phyloP scores from a whole-genome alignment of 306 rosid genomes.

The Urtica urens region DNA sequence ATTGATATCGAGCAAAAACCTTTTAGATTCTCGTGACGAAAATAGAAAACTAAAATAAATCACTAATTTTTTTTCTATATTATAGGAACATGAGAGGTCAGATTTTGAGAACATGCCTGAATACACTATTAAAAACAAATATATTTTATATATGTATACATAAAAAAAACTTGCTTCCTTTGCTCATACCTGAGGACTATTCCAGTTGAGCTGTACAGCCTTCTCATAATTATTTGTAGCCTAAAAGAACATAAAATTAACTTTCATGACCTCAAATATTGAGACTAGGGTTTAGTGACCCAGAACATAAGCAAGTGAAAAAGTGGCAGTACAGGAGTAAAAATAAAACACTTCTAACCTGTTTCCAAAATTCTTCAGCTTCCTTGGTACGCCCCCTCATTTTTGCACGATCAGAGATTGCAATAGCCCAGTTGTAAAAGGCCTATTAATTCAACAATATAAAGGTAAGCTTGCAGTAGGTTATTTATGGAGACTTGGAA shows the following conservation, averaged over 20 bases:
- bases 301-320: not conserved
- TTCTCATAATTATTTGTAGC: conserved; percentile 87
- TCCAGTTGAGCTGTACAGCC: conserved; percentile 97
- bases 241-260: conserved; percentile 32
- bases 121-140: no score
- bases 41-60: not conserved
- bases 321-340: conserved; percentile 18
- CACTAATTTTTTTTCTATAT: no score
- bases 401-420: conserved; percentile 97
- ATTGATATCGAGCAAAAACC: no score
- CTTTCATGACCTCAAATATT: not conserved
- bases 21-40: not conserved
- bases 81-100: no score
- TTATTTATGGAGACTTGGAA: no score
- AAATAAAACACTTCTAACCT: conserved; percentile 38
- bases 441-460: no score
- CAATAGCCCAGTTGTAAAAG: conserved; percentile 99
- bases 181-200: conserved; percentile 86
- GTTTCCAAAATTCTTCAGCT: conserved; percentile 99
- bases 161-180: no score
- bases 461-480: no score
- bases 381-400: conserved; percentile 99
- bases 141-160: no score
- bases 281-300: conserved; percentile 10
- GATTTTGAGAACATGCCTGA: no score